A percentile compares a stretch with the other conserved stretches of the same genome.
Conservation (phyloP, 2,329 filamentous ascomycete species). For the Stagonosporopsis vannaccii region DNA sequence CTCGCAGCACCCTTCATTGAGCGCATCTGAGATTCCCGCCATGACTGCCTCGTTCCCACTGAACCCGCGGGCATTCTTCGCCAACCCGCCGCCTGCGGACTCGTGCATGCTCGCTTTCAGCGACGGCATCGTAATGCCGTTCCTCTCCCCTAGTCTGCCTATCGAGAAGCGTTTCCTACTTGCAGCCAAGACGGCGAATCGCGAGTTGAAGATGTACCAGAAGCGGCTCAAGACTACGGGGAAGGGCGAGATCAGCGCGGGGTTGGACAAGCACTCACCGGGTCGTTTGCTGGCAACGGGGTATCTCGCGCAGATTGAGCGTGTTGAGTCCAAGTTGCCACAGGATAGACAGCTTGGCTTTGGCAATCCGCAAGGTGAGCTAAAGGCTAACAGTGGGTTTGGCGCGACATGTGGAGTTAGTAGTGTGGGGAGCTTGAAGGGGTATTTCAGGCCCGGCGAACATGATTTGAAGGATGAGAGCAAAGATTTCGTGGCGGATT, state of each 20-base stretch:
- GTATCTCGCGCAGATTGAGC: slow-evolving; percentile 53
- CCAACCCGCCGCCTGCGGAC: slow-evolving; percentile 48
- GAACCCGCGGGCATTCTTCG: slow-evolving; percentile 56
- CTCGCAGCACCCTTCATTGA: slow-evolving; percentile 35
- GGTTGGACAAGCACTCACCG: slow-evolving; percentile 48
- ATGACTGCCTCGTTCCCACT: slow-evolving; percentile 57
- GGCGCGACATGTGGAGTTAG: slow-evolving; percentile 56
- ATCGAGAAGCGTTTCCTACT: slow-evolving; percentile 51
- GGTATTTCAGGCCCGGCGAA: slow-evolving; percentile 41
- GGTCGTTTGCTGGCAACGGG: slow-evolving; percentile 53
- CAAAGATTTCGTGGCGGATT: slow-evolving; percentile 53
- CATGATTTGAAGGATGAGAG: slow-evolving; percentile 32
- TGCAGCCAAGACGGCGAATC: slow-evolving; percentile 51
- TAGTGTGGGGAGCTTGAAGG: slow-evolving; percentile 50
- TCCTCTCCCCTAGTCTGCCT: slow-evolving; percentile 44
- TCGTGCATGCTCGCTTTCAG: slow-evolving; percentile 58
- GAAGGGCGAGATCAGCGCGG: slow-evolving; percentile 7
- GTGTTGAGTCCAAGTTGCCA: slow-evolving; percentile 47
- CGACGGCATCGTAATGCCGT: slow-evolving; percentile 56
- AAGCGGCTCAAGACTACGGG: slow-evolving; percentile 45
- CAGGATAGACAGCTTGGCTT: slow-evolving; percentile 28
- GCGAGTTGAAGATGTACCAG: slow-evolving; percentile 54
- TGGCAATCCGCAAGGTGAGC: slow-evolving; percentile 49
- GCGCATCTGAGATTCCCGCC: slow-evolving; percentile 29
- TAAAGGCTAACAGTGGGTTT: slow-evolving; percentile 40